Percentiles rank a stretch among this genome's conserved stretches.
Conservation (phyloP, 2,329 filamentous ascomycete species). For the Xylariaceae sp. region DNA sequence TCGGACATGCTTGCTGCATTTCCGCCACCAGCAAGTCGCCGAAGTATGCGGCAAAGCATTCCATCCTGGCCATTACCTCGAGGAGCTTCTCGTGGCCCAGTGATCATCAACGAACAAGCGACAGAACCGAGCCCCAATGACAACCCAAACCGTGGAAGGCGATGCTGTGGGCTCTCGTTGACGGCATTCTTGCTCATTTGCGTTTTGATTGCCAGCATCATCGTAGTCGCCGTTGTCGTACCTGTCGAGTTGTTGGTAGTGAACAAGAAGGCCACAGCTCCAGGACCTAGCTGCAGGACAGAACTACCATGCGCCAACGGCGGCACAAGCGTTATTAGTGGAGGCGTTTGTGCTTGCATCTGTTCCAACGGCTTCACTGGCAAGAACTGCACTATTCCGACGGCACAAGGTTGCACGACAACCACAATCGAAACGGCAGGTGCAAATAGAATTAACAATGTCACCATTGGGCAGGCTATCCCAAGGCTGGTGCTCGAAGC, state of each 20-base stretch:
- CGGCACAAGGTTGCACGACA: slow-evolving; percentile 48
- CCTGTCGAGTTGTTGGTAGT: slow-evolving; percentile 64
- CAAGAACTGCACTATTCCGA: slow-evolving; percentile 43
- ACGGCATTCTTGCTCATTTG: slow-evolving; percentile 67
- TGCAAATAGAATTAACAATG: slow-evolving; percentile 50
- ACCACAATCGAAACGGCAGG: slow-evolving; percentile 37
- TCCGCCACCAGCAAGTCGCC: slow-evolving; percentile 49
- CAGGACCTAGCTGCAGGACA: slow-evolving; percentile 50
- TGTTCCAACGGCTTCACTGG: slow-evolving; percentile 83
- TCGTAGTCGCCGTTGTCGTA: slow-evolving; percentile 77
- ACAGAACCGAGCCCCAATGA: slow-evolving; percentile 2
- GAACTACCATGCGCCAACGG: slow-evolving; percentile 70
- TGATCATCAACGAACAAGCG: slow-evolving; percentile 4
- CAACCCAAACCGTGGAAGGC: slow-evolving; percentile 37
- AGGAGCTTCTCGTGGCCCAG: slow-evolving; percentile 22
- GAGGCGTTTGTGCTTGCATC: slow-evolving; percentile 72
- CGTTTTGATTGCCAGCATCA: slow-evolving; percentile 62
- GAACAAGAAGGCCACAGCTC: slow-evolving; percentile 37
- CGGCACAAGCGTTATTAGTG: slow-evolving; percentile 66
- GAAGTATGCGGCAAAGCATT: slow-evolving; percentile 40
- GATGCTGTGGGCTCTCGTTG: slow-evolving; percentile 77
- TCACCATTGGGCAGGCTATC: slow-evolving; percentile 75
- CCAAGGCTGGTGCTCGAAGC: slow-evolving; percentile 66
- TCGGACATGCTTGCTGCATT: slow-evolving; percentile 64
- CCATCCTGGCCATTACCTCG: slow-evolving; percentile 46